Evolutionary conservation across 1,139 yeast genomes (phyloP).

Genomic region (Yamadazyma dushanensis): DNA sequence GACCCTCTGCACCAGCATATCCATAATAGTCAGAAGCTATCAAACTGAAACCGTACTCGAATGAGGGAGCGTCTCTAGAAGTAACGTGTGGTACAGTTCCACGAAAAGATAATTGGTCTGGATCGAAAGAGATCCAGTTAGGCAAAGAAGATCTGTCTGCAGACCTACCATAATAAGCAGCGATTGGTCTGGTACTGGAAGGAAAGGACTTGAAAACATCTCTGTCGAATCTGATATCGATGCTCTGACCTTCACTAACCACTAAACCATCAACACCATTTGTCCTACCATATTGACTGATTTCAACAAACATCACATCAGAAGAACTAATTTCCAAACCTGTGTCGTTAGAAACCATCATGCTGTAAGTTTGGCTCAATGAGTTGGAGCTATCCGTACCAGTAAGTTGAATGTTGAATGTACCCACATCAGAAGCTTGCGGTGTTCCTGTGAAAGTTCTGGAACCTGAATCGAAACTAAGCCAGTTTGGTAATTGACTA

Average conservation of each 20-base stretch:
- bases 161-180: conserved; percentile 83
- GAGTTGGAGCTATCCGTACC: conserved; percentile 66
- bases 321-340: conserved; percentile 47
- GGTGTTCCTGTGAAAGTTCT: conserved; percentile 77
- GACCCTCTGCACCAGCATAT: conserved; percentile 68
- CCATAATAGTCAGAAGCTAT: conserved; percentile 81
- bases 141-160: conserved; percentile 86
- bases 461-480: conserved; percentile 61
- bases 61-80: conserved; percentile 85
- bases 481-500: conserved; percentile 71
- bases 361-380: conserved; percentile 47
- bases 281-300: conserved; percentile 60
- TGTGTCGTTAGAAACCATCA: conserved; percentile 57
- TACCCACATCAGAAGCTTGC: conserved; percentile 38
- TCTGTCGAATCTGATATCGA: conserved; percentile 60
- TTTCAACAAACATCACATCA: conserved; percentile 46
- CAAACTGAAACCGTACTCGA: conserved; percentile 66
- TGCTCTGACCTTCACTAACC: conserved; percentile 64
- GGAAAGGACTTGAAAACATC: conserved; percentile 52
- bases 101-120: conserved; percentile 61
- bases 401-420: conserved; percentile 48
- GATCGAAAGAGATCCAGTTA: conserved; percentile 77
- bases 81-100: conserved; percentile 90
- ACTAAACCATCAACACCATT: conserved; percentile 77
- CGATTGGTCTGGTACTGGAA: conserved; percentile 46